Evolutionary conservation across 2,329 filamentous ascomycete species (phyloP), one percentile per base, ranked within the genome.

Genomic region (Sphaerostilbella broomeana): DNA sequence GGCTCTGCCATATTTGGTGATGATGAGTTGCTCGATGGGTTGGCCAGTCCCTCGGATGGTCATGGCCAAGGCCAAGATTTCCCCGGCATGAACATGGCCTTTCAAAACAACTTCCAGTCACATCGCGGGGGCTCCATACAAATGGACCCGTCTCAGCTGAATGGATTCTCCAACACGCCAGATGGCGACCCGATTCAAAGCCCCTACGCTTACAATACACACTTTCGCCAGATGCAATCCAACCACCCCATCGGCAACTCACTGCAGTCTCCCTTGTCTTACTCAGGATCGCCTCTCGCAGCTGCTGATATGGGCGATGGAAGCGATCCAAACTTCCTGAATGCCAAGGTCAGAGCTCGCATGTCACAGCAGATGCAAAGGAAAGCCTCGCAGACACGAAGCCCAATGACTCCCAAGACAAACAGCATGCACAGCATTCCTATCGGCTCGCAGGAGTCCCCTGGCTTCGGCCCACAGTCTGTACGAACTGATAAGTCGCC

Each of bases 141-240:
- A 44, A 75, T 82, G 52, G 80, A 85, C 48, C 77, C 80, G 45
- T 68, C 74, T 33, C 80, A 84, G 42, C 79, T 87, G 56, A 83
- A 84, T 55, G 79, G 86, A 46, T 97, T 84, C 62, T 95, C 90
- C 15, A 86, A 86, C 59, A 95, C 89, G 2, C 89, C 90, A 4
- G 90, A 97, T 45, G 87, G 87, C 37, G 84, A 87, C 38, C 88
- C 90, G 5, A 90, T 95, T 45, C 86, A 94, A 56, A 95, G 88
- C 53, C 90, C 90, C 0, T 95, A 88, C 55, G 75, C 85, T 28
- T 92, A 89, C 67, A 83, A 81, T 62, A 84, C 84, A 55, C 84
- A 88, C 48, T 94, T 87, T 59, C 78, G 84, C 30, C n/a, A n/a
- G 43, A 80, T 84, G 53, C 75, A 79, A 55, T 71, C 74, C 55